Evolutionary conservation across 2,329 filamentous ascomycete genomes (phyloP), one percentile per base, ranked within the genome.

Genomic region (Aureobasidium sp.): DNA sequence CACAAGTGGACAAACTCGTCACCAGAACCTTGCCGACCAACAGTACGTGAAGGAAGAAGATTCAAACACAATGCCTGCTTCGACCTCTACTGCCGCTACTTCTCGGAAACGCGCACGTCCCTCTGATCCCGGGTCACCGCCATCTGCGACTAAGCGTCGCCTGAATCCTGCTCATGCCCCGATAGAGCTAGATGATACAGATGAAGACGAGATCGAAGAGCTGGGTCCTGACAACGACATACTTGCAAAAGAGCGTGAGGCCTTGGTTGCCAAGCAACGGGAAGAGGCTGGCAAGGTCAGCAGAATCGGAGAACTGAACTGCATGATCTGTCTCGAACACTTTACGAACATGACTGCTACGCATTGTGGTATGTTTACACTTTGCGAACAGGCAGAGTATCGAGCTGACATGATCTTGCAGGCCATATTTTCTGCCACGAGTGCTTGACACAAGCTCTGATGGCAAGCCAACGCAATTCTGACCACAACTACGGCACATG

Each of bases 351-450:
- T 83, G 10, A 85, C 83, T 2, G 80, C 77, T 3, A 85, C 84
- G 2, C 71, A 77, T 23, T 86, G 84, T 67, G 84, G 82, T 84
- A 74, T 60, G 79, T 74, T 23, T 13, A 25, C 33, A 27, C 19
- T 27, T 17, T 29, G 21, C 11, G 10, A 25, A 5, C 2, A 29
- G 25, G 17, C n/a, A 19, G 33, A 38, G 43, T 43, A 29, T n/a
- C 3, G n/a, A 35, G 31, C 19, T 62, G 27, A 49, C 57, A 61
- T 60, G 5, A 65, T 37, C 10, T 29, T 10, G 17, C 60, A 84
- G 82, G 83, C 0, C 84, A 86, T 67, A 74, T 86, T 25, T 86
- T 85, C 70, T 86, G 84, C 68, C 83, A 86, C 65, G 79, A 79
- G 37, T 86, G 84, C 65, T 79, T 86, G 43, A 78, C 81, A 54